Conservation (phyloP, 306 rosid species). For the Fragaria ananassa region DNA sequence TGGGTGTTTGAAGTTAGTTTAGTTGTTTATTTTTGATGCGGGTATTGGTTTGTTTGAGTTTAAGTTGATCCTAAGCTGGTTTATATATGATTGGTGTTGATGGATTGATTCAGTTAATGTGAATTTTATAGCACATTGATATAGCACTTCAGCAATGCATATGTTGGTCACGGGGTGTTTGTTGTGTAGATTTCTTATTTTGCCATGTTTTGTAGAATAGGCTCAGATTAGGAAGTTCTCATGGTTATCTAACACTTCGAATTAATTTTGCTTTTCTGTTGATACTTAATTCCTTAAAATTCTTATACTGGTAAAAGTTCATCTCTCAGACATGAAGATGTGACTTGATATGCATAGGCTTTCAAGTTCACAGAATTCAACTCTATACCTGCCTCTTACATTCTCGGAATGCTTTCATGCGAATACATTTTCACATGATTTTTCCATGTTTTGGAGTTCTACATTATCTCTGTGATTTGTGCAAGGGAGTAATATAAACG, state of each 20-base stretch:
- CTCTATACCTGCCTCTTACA: constrained; percentile 1
- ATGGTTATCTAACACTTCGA: neutral
- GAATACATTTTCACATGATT: neutral
- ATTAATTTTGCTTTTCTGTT: neutral
- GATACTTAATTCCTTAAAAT: neutral
- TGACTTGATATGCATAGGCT: neutral
- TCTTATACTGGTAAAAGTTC: neutral
- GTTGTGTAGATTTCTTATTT: neutral
- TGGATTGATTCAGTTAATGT: neutral
- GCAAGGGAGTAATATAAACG: constrained; percentile 20
- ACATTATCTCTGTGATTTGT: constrained; percentile 5
- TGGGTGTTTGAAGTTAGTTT: neutral
- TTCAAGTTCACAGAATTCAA: neutral
- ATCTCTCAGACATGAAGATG: neutral
- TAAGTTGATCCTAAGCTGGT: neutral
- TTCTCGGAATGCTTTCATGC: neutral
- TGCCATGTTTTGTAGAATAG: neutral
- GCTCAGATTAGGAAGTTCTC: neutral
- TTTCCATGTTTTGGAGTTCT: neutral
- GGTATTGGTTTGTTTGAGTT: neutral
- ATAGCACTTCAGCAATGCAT: neutral
- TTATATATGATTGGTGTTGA: neutral
- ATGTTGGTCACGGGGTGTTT: neutral
- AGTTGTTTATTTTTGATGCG: neutral
- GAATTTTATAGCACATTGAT: neutral